Evolutionary conservation across 768 basidiomycete species (phyloP), one percentile per base, ranked within the genome.

Genomic region (Trametes maxima): DNA sequence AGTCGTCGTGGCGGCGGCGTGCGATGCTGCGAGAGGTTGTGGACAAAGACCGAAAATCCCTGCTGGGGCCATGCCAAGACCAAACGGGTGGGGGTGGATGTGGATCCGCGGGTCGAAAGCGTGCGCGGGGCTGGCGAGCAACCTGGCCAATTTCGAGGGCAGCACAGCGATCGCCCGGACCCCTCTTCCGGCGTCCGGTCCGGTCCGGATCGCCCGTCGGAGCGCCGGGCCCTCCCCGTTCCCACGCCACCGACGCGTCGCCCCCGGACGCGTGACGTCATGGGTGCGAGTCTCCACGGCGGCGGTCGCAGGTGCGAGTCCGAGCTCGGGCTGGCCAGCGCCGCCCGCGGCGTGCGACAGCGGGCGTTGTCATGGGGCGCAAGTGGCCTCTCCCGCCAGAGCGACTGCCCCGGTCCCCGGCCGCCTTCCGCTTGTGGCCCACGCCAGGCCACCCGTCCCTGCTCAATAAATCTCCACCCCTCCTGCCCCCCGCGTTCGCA

Each of bases 251-350:
- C 54, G 64, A 65, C 64, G 64, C 65, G 69, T 71, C 60, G n/a
- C 45, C 44, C 13, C 53, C 19, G 24, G 57, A 62, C 64, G 59
- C 63, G 76, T 76, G 69, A 76, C 68, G 73, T 77, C 73, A 77
- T 70, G 43, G 36, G 19, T 36, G 43, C n/a, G 46, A 25, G 28
- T 33, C 28, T 33, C 28, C 28, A 3, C 3, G 28, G 8, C 57
- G 57, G 24, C 54, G 39, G 40, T 5, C 5, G 13, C 40, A n/a
- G 40, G 13, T 42, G 14, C 40, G 28, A 33, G 28, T 3, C 8
- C 8, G 28, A 8, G 28, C 4, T n/a, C n/a, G n/a, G n/a, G n/a
- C n/a, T n/a, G n/a, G 28, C 28, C 28, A 33, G 28, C 28, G 28
- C 28, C 28, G 28, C 4, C 4, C 28, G 28, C 4, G 28, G 28